Evolutionary conservation across 306 rosid genomes (phyloP), one percentile per base, ranked within the genome.

Genomic region (Dryas drummondii): DNA sequence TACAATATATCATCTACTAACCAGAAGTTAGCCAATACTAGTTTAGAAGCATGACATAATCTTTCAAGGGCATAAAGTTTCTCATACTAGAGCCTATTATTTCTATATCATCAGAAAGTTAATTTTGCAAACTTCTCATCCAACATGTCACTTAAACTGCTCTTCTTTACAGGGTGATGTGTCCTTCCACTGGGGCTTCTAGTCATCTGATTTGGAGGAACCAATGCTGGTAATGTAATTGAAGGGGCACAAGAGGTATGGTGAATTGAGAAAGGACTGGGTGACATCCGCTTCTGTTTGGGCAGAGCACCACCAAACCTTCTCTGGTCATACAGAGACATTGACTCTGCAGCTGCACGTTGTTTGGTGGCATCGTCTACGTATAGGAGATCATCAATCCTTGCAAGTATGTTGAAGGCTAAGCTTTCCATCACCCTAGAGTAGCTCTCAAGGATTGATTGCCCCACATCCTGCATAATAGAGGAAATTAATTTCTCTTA

Each of bases 371-470:
- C 85, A 57, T 82, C 87, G 0, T 84, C 87, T 8, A 82, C 78
- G 50, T 78, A 80, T 48, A 87, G 67, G 4, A 82, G 84, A 82
- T 87, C 87, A 70, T 87, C 91, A 42, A 84, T 84, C 83, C 87
- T 78, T 44, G 86, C 84, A 72, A 85, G 65, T 62, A 82, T 76
- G 73, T 85, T 78, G 82, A 78, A 87, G 76, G 88, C 84, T 76
- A 87, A 65, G 87, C 87, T 82, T 72, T 80, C 86, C 84, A 82
- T 73, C 79, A 80, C 87, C 71, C 87, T 78, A 4, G 87, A 87
- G 71, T 82, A 82, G 82, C 87, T 80, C 84, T 87, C 91, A 7
- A 82, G 82, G 72, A 84, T 76, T 48, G 87, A 83, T 26, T 78
- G 80, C 70, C 86, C 89, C 68, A 85, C 85, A 75, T 85, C 81